phyloP scores from a whole-genome alignment of 441 rosid genomes.

The Syzygium syzygioides region DNA sequence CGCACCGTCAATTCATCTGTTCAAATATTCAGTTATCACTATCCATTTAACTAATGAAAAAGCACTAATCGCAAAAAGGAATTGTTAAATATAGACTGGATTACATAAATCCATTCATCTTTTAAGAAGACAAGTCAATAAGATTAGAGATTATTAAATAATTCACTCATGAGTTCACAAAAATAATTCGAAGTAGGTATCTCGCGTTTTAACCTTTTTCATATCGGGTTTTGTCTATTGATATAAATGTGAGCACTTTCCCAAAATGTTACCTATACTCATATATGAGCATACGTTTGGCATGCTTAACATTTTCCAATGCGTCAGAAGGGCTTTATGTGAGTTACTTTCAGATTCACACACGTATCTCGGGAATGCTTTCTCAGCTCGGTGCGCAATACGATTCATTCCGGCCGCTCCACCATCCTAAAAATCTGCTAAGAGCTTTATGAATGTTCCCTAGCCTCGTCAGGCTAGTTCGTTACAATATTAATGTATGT shows the following conservation, averaged over 20 bases:
- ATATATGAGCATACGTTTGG: accelerated
- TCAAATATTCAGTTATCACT: not conserved
- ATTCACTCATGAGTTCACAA: not conserved
- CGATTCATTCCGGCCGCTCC: not conserved
- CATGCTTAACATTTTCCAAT: too few relatives aligned
- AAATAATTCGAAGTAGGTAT: not conserved
- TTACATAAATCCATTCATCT: not conserved
- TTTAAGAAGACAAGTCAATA: not conserved
- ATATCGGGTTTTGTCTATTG: not conserved
- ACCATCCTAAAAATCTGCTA: not conserved
- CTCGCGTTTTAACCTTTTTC: accelerated
- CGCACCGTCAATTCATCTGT: not conserved
- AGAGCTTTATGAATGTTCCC: not conserved
- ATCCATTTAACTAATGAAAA: not conserved
- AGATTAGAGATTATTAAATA: not conserved
- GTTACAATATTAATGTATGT: not conserved
- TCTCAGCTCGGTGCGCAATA: accelerated
- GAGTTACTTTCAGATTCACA: not conserved
- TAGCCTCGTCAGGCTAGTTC: too few relatives aligned
- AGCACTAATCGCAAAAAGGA: not conserved
- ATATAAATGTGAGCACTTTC: not conserved
- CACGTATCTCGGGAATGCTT: not conserved
- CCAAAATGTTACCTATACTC: not conserved
- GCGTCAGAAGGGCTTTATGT: accelerated
- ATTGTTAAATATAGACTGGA: not conserved